These are phyloP conservation scores for Coelastrella sp. DNA, from an alignment of 139 green algal genomes.

Conservation along the genomic window DNA sequence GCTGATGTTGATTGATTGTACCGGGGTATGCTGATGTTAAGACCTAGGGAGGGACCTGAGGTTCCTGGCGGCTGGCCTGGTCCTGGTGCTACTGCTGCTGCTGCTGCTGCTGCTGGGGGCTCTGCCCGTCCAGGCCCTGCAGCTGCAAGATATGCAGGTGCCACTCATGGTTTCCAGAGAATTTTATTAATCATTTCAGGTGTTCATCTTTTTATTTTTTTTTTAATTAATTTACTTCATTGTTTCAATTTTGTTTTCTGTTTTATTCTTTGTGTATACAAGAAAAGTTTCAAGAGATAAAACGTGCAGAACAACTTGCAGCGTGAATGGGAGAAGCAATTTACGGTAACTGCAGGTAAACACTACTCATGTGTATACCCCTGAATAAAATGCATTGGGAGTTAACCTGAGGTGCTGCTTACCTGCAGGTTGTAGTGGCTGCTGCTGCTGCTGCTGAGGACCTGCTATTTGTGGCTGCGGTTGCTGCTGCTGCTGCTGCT, in stretches of 20 bases:
- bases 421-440: not conserved
- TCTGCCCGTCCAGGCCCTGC: not conserved
- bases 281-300: no score
- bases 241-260: no score
- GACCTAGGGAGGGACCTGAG: not conserved
- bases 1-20: conserved; percentile 25
- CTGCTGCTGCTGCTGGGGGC: conserved; percentile 7
- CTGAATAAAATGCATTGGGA: no score
- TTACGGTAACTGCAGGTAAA: no score
- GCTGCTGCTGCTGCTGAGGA: conserved; percentile 28
- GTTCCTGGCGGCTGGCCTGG: not conserved
- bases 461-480: conserved; percentile 12
- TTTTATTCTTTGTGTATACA: no score
- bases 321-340: no score
- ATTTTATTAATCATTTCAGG: no score
- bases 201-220: no score
- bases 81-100: conserved; percentile 18
- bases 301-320: no score
- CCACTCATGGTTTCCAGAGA: not conserved
- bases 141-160: not conserved
- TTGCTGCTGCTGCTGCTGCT: conserved; percentile 30
- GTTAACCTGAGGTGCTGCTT: not conserved
- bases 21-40: not conserved
- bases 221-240: no score
- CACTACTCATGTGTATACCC: no score